phyloP scores from a whole-genome alignment of 345 rosid species.

The Dipteronia sinensis region DNA sequence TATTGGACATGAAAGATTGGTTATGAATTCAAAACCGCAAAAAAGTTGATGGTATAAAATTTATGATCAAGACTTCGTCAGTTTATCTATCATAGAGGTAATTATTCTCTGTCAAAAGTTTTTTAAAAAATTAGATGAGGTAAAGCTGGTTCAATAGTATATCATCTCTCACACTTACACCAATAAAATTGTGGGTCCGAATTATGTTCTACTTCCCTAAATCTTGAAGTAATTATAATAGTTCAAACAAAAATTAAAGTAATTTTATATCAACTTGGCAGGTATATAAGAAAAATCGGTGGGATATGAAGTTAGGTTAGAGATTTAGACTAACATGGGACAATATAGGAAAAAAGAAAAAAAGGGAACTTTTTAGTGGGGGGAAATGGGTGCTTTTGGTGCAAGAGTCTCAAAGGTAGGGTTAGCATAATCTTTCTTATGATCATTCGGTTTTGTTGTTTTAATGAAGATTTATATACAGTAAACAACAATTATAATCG shows the following conservation, averaged over 20 bases:
- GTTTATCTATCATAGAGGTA: not conserved
- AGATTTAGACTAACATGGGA: slow-evolving; percentile 3
- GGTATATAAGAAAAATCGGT: not conserved
- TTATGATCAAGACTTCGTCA: no score
- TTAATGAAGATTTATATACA: slow-evolving; percentile 15
- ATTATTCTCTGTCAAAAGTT: not conserved
- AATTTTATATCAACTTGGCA: not conserved
- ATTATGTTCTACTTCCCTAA: no score
- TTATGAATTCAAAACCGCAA: no score
- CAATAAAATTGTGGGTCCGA: no score
- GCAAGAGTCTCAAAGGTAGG: slow-evolving; percentile 21
- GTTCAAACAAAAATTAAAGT: not conserved
- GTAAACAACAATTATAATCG: slow-evolving; percentile 7
- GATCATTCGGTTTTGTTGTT: slow-evolving; percentile 16
- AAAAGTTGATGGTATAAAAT: no score
- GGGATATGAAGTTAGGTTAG: slow-evolving; percentile 13
- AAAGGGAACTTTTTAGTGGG: not conserved
- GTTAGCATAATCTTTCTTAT: slow-evolving; percentile 28
- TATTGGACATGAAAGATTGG: not conserved
- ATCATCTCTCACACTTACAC: no score
- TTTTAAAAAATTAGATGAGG: no score
- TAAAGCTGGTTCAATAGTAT: no score
- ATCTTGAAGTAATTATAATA: no score
- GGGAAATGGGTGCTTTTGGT: slow-evolving; percentile 1
- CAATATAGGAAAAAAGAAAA: no score